These are phyloP conservation scores for Staphylotrichum longicolle DNA, from an alignment of 495 filamentous ascomycete species.

Conservation along the genomic window DNA sequence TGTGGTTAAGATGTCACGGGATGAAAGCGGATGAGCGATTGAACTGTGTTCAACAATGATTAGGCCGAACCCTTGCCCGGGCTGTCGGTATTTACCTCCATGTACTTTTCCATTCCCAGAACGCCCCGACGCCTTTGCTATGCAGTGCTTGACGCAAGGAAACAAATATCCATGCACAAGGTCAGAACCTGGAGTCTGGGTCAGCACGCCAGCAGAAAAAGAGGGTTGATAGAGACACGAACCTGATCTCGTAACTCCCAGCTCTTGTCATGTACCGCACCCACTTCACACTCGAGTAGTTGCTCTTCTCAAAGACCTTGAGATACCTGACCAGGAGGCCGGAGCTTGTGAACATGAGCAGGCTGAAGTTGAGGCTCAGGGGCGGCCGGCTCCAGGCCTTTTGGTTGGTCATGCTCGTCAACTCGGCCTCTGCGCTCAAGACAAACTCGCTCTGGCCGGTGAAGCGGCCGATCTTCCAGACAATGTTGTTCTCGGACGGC, in stretches of 20 bases:
- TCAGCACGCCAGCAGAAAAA: constrained; percentile 16
- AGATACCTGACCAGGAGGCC: constrained; percentile 91
- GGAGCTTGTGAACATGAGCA: constrained; percentile 97
- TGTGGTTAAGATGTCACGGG: no score
- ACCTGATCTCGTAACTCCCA: constrained; percentile 77
- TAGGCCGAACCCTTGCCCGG: no score
- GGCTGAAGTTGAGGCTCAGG: constrained; percentile 81
- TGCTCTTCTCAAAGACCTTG: constrained; percentile 99
- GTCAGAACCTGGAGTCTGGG: constrained; percentile 23
- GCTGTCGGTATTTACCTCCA: no score
- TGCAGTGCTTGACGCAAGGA: constrained; percentile 15
- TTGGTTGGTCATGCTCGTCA: constrained; percentile 97
- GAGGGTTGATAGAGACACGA: constrained; percentile 16
- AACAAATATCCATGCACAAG: not conserved
- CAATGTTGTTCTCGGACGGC: constrained; percentile 94
- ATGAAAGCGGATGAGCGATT: no score
- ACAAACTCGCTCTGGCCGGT: constrained; percentile 94
- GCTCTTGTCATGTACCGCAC: constrained; percentile 99
- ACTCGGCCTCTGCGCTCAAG: constrained; percentile 84
- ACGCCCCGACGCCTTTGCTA: constrained; percentile 25
- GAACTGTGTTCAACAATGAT: no score
- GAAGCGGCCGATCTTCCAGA: constrained; percentile 98
- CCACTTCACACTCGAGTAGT: constrained; percentile 99
- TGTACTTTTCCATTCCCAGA: not conserved
- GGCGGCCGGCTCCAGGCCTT: constrained; percentile 96